These are phyloP conservation scores for Leccinum subrobustum DNA, from an alignment of 1,284 basidiomycete genomes.

Conservation along the genomic window DNA sequence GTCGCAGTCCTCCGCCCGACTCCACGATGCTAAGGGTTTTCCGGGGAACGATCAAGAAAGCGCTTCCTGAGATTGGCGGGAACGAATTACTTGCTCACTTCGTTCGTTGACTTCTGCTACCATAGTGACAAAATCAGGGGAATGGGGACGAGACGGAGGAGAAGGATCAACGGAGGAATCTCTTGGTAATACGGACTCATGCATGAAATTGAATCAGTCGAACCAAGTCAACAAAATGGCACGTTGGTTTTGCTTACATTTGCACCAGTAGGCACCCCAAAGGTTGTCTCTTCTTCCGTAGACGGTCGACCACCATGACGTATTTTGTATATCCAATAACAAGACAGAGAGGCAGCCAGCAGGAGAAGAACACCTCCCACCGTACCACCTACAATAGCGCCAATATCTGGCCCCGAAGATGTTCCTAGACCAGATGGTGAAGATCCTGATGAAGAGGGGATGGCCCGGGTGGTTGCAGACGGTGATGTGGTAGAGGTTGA, in stretches of 20 bases:
- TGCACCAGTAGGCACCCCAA: neutral
- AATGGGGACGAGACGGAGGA: neutral
- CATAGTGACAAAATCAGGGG: neutral
- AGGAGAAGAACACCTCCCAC: neutral
- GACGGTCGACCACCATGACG: neutral
- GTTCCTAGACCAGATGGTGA: neutral
- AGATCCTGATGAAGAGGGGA: neutral
- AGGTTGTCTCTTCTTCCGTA: neutral
- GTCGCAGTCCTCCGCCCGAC: neutral
- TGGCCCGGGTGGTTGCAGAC: neutral
- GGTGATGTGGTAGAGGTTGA: neutral
- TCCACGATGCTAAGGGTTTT: neutral
- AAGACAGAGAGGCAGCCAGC: neutral
- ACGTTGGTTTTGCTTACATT: neutral
- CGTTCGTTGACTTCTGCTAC: neutral
- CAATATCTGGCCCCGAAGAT: neutral
- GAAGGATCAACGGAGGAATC: too few species aligned
- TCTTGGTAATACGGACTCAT: neutral
- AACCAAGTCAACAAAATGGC: neutral
- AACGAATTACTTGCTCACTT: neutral
- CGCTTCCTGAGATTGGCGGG: neutral
- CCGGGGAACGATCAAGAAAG: neutral
- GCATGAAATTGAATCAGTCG: neutral
- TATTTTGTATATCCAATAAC: neutral
- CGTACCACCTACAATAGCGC: neutral